Evolutionary conservation across 2,329 filamentous ascomycete genomes (phyloP).

Genomic region (Aspergillus clavatus): DNA sequence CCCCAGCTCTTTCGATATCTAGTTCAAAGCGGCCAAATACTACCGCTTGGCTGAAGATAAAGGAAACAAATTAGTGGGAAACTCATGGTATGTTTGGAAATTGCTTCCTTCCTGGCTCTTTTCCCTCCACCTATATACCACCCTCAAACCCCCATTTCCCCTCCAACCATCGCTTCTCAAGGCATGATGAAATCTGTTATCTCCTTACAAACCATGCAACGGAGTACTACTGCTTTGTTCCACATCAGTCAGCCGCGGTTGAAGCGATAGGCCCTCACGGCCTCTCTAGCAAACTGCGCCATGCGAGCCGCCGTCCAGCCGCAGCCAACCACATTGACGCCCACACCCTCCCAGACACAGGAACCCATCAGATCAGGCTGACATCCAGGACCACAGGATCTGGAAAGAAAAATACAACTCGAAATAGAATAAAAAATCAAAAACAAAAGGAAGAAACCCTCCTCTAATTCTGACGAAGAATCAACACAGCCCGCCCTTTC

Average conservation of each 20-base stretch:
- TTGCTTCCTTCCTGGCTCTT: constrained; percentile 11
- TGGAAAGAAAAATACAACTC: constrained; percentile 93
- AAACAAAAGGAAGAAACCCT: too few species aligned
- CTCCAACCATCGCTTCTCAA: constrained; percentile 2
- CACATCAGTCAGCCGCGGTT: constrained; percentile 11
- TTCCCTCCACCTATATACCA: not conserved
- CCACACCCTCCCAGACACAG: too few species aligned
- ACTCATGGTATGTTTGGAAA: constrained; percentile 79
- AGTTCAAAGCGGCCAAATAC: constrained; percentile 69
- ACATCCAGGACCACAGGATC: constrained; percentile 58
- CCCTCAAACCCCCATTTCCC: not conserved
- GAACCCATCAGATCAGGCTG: constrained; percentile 16
- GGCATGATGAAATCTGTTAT: not conserved
- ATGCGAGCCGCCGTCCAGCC: constrained; percentile 11
- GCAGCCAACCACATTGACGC: constrained; percentile 17
- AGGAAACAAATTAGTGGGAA: constrained; percentile 85
- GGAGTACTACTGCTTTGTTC: constrained; percentile 9
- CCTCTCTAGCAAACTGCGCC: constrained; percentile 12
- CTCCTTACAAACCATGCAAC: constrained; percentile 4
- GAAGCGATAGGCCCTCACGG: constrained; percentile 19
- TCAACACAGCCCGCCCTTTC: too few species aligned
- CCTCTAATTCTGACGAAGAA: not conserved
- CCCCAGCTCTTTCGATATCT: constrained; percentile 8
- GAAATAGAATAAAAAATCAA: constrained; percentile 37
- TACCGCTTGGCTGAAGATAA: constrained; percentile 85